Evolutionary conservation across 371 early-diverging fungal genomes (phyloP), one percentile per base, ranked within the genome.

Genomic region (Mortierella sp.): DNA sequence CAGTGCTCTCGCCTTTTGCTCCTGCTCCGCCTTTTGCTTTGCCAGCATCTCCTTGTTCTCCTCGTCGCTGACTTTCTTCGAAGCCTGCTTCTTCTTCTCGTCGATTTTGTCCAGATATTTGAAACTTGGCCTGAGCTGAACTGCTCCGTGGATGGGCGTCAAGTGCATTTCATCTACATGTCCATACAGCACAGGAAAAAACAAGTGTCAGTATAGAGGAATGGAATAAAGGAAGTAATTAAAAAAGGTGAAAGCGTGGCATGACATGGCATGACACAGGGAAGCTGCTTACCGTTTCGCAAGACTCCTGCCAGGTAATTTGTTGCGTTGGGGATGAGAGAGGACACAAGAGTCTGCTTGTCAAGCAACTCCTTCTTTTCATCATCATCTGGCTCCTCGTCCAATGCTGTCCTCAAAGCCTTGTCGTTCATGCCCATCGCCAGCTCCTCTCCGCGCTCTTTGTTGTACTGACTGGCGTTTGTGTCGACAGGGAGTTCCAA

Each of bases 41-140:
- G 86, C 86, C n/a, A 72, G 29, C 34, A 88, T 80, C 48, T 91
- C 91, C 77, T 91, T 90, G 31, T 86, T 90, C 39, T 93, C 96
- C 61, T 93, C 92, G 52, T 93, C 92, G 47, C 90, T 89, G 79
- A 91, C 88, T 78, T 93, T 85, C 68, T 89, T 89, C 71, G 86
- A 92, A 4, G 95, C 94, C 22, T 92, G 93, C 66, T 91, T 93
- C 71, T 91, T 90, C 79, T 96, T 96, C 64, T 96, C 96, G 34
- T 92, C 92, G 81, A 97, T 94, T 82, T 94, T 93, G 76, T 97
- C 98, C 44, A 97, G 87, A 79, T 97, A 96, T 73, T 91, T 92
- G 61, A 97, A 92, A 40, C 93, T 93, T 3, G 96, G 96, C 9
- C 96, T 92, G 72, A 97, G 87, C 79, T 97, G 97, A 14, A 96